Conservation (phyloP, 179 eudicot genomes). For the Silene vulgaris region DNA sequence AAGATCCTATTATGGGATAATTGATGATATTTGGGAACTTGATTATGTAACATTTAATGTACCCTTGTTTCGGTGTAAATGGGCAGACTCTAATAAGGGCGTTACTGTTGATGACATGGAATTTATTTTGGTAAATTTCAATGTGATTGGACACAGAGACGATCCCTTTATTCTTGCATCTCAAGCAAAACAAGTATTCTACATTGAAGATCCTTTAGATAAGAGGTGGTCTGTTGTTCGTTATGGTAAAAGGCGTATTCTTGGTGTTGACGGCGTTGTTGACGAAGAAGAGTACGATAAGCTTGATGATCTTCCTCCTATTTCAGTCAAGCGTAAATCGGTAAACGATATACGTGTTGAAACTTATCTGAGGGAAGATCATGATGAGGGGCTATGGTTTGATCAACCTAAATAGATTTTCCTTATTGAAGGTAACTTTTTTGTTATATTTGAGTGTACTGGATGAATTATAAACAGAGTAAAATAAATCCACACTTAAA, state of each 20-base stretch:
- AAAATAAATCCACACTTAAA: too few species aligned
- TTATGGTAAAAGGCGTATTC: not conserved
- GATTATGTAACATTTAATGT: not conserved
- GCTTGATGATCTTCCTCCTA: not conserved
- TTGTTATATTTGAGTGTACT: too few species aligned
- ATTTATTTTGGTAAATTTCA: not conserved
- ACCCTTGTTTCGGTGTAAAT: not conserved
- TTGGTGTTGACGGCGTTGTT: not conserved
- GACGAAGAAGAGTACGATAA: not conserved
- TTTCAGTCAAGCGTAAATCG: not conserved
- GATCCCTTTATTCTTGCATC: not conserved
- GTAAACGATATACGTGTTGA: not conserved
- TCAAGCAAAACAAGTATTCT: not conserved
- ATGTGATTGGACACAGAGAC: not conserved
- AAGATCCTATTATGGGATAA: slow-evolving; percentile 7
- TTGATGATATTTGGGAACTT: slow-evolving; percentile 1
- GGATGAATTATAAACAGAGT: too few species aligned
- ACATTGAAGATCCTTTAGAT: too few species aligned
- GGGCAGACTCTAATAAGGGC: not conserved
- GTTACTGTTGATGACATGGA: not conserved
- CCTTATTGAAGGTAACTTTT: too few species aligned
- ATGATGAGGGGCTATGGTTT: too few species aligned
- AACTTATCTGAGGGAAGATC: too few species aligned
- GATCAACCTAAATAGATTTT: too few species aligned
- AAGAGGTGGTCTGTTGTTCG: not conserved